A percentile compares a stretch with the other conserved stretches of the same genome.
phyloP scores from a whole-genome alignment of 2,329 filamentous ascomycete genomes.

The Trichoderma simmonsii region DNA sequence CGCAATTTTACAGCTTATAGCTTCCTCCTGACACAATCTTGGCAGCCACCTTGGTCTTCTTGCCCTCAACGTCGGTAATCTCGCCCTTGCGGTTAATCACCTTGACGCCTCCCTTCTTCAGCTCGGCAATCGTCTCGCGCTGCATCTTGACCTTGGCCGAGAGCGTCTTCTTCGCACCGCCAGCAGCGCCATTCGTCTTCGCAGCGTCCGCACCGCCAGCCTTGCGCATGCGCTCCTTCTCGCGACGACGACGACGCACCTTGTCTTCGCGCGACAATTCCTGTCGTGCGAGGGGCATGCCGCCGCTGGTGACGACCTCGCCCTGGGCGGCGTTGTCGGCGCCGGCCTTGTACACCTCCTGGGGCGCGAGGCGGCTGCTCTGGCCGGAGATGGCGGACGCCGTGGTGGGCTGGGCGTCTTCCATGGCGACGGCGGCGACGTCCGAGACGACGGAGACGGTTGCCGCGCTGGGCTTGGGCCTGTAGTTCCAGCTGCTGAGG shows the following conservation, averaged over 20 bases:
- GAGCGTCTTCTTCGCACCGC: constrained; percentile 42
- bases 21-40: constrained; percentile 53
- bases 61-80: constrained; percentile 78
- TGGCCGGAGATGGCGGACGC: constrained; percentile 68
- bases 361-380: constrained; percentile 79
- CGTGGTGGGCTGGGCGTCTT: constrained; percentile 86
- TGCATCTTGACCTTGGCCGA: constrained; percentile 55
- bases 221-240: constrained; percentile 83
- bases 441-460: constrained; percentile 83
- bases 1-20: constrained; percentile 56
- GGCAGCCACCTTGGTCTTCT: constrained; percentile 56
- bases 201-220: constrained; percentile 44
- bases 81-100: constrained; percentile 89
- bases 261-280: constrained; percentile 91
- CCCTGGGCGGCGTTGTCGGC: constrained; percentile 61
- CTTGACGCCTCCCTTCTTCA: constrained; percentile 85
- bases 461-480: constrained; percentile 79
- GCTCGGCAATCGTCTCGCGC: constrained; percentile 56
- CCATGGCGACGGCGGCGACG: constrained; percentile 88
- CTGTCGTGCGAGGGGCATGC: constrained; percentile 72
- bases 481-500: constrained; percentile 92
- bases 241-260: constrained; percentile 67
- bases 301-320: constrained; percentile 75
- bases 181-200: neutral
- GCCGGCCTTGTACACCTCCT: constrained; percentile 87